These are phyloP conservation scores for Fusarium sp. DNA, from an alignment of 2,329 filamentous ascomycete genomes.

Conservation along the genomic window DNA sequence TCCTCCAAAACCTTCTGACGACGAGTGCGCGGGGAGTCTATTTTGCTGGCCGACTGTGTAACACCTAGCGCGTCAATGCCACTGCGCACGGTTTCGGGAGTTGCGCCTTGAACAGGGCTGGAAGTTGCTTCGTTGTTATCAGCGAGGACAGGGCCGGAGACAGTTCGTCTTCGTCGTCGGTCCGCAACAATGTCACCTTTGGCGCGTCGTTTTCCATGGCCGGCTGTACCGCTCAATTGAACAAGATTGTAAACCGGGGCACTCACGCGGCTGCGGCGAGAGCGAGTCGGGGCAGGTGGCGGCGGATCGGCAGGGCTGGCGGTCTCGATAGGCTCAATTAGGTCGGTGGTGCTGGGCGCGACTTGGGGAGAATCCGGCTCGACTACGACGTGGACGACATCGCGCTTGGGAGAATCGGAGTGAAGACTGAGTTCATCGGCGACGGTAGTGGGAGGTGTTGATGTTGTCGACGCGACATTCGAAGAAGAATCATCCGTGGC, in stretches of 20 bases:
- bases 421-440: constrained; percentile 70
- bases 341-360: constrained; percentile 20
- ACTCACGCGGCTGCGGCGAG: constrained; percentile 65
- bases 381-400: constrained; percentile 50
- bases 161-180: constrained; percentile 59
- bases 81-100: constrained; percentile 45
- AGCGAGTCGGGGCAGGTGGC: constrained; percentile 49
- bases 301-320: constrained; percentile 21
- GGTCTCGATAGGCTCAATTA: constrained; percentile 27
- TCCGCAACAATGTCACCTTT: constrained; percentile 61
- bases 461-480: constrained; percentile 66
- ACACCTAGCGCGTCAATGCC: constrained; percentile 61
- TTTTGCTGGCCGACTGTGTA: constrained; percentile 56
- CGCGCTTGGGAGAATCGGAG: constrained; percentile 56
- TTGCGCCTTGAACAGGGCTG: constrained; percentile 24
- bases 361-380: constrained; percentile 46
- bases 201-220: constrained; percentile 66
- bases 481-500: constrained; percentile 55
- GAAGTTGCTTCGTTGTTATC: constrained; percentile 18
- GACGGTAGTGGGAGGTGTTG: constrained; percentile 74
- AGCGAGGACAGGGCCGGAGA: constrained; percentile 53
- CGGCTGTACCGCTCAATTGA: constrained; percentile 69
- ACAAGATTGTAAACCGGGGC: constrained; percentile 74
- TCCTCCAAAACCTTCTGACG: constrained; percentile 47
- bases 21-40: constrained; percentile 50